Percentiles rank a stretch among this genome's conserved stretches.
Evolutionary conservation across 768 basidiomycete species (phyloP).

Genomic region (Rhizopogon roseolus): DNA sequence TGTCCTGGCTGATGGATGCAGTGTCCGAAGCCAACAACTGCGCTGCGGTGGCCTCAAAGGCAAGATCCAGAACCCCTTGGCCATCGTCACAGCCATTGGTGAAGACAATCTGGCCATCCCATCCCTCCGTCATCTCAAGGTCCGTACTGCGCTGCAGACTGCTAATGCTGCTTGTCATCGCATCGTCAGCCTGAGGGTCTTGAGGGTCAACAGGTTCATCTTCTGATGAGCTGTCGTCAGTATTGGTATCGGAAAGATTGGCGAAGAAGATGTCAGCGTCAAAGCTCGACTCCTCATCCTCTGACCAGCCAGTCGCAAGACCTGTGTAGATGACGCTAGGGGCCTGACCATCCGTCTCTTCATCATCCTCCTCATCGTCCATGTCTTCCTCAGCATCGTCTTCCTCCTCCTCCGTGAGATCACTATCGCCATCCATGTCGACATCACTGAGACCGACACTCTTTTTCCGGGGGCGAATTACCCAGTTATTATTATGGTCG

Average conservation of each 20-base stretch:
- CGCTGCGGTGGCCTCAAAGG: slow-evolving; percentile 62
- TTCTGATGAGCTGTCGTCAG: slow-evolving; percentile 30
- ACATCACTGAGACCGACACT: slow-evolving; percentile 62
- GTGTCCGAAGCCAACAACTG: slow-evolving; percentile 46
- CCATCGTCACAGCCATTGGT: slow-evolving; percentile 56
- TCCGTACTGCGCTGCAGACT: slow-evolving; percentile 34
- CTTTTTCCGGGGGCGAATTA: slow-evolving; percentile 63
- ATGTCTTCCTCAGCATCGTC: slow-evolving; percentile 36
- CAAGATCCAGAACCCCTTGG: slow-evolving; percentile 53
- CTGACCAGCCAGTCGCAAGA: slow-evolving; percentile 73
- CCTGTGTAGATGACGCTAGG: slow-evolving; percentile 48
- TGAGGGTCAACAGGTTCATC: slow-evolving; percentile 45
- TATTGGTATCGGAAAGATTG: slow-evolving; percentile 59
- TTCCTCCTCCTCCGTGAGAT: slow-evolving; percentile 57
- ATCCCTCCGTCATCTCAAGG: slow-evolving; percentile 65
- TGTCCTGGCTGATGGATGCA: slow-evolving; percentile 44
- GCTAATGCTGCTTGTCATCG: slow-evolving; percentile 19
- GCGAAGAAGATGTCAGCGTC: slow-evolving; percentile 85
- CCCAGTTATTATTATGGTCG: slow-evolving; percentile 54
- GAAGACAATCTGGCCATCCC: slow-evolving; percentile 74
- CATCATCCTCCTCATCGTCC: slow-evolving; percentile 38
- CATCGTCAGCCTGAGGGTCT: slow-evolving; percentile 24
- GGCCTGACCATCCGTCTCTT: slow-evolving; percentile 41
- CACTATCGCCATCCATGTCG: slow-evolving; percentile 61
- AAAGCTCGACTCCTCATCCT: slow-evolving; percentile 71